phyloP scores from a whole-genome alignment of 176 grass and related monocot species.

The Triticum timopheevii region DNA sequence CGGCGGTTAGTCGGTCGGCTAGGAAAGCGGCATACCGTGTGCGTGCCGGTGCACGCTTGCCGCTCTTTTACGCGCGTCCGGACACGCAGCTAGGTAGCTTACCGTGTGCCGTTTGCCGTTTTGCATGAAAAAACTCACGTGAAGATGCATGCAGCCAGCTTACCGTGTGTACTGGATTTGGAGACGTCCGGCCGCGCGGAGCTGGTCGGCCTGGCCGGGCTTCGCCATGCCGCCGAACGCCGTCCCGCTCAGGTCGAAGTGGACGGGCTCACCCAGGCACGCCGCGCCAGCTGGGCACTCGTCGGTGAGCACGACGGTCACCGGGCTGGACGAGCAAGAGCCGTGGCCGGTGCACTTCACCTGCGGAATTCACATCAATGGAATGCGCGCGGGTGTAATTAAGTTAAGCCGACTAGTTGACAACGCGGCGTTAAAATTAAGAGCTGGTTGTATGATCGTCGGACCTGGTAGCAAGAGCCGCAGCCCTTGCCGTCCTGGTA shows the following conservation, averaged over 20 bases:
- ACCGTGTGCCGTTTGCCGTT: neutral
- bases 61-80: neutral
- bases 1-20: neutral
- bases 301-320: slow-evolving; percentile 20
- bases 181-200: slow-evolving; percentile 57
- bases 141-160: neutral
- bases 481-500: slow-evolving; percentile 68
- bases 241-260: slow-evolving; percentile 90
- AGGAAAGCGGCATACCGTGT: neutral
- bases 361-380: neutral
- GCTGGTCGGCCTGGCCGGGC: slow-evolving; percentile 56
- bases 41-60: neutral
- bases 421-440: neutral
- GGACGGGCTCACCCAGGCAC: slow-evolving; percentile 44
- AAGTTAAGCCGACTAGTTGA: neutral
- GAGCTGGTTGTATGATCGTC: no score
- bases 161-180: slow-evolving; percentile 60
- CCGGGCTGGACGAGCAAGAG: neutral
- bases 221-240: slow-evolving; percentile 72
- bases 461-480: slow-evolving; percentile 66
- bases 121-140: neutral
- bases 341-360: neutral
- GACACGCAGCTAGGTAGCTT: neutral
- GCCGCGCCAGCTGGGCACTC: neutral
- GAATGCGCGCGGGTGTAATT: no score